phyloP scores from a whole-genome alignment of 176 grass and related monocot genomes.

The Triticum dicoccoides region DNA sequence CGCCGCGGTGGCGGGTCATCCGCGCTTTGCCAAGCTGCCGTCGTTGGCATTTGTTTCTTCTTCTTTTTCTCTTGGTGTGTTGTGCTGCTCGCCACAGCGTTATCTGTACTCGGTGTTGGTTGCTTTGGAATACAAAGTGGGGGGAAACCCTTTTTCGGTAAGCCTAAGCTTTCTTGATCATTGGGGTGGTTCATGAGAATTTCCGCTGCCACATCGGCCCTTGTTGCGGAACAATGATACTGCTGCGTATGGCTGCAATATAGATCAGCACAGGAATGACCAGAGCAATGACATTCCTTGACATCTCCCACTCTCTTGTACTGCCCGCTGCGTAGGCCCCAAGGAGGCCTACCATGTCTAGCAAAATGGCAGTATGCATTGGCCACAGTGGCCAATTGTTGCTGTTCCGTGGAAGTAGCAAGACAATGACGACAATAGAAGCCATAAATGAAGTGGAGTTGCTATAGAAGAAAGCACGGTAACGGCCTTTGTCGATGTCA shows the following conservation, averaged over 20 bases:
- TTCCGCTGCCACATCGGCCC: too few relatives aligned
- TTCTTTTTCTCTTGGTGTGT: too few relatives aligned
- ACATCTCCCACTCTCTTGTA: slow-evolving; percentile 6
- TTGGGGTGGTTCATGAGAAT: too few relatives aligned
- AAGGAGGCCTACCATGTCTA: slow-evolving; percentile 48
- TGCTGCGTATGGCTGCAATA: background rate
- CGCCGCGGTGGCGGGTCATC: too few relatives aligned
- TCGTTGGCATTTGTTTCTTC: too few relatives aligned
- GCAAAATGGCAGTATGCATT: slow-evolving; percentile 30
- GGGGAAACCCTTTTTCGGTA: too few relatives aligned
- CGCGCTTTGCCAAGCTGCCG: too few relatives aligned
- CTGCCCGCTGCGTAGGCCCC: slow-evolving; percentile 52
- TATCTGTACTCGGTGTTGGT: too few relatives aligned
- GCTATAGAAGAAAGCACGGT: slow-evolving; percentile 45
- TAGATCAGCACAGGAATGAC: slow-evolving; percentile 32
- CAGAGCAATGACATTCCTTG: slow-evolving; percentile 28
- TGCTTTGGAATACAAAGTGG: too few relatives aligned
- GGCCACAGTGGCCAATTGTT: background rate
- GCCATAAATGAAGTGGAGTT: slow-evolving; percentile 47
- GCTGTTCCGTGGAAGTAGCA: background rate
- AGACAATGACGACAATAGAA: slow-evolving; percentile 29
- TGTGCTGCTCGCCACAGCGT: too few relatives aligned
- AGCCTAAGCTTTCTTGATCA: too few relatives aligned
- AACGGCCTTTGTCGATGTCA: background rate
- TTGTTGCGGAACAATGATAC: background rate